Evolutionary conservation across 2,329 filamentous ascomycete species (phyloP).

Genomic region (Coniochaeta prunicola): DNA sequence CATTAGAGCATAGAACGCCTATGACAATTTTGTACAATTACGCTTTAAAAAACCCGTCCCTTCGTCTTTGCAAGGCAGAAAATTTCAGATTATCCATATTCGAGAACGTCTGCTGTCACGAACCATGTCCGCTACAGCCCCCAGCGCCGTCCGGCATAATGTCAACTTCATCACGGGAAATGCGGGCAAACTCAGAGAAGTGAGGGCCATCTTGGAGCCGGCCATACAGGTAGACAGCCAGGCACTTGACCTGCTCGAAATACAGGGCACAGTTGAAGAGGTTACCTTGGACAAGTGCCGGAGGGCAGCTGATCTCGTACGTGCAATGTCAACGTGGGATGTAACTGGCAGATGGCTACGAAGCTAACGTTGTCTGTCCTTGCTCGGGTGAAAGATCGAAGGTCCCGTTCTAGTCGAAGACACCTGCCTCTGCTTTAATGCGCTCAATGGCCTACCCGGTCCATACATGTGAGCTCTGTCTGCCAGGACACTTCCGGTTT

Average conservation of each 20-base stretch:
- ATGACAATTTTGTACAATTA: background rate
- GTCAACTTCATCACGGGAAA: constrained; percentile 97
- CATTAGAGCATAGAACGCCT: too few species aligned
- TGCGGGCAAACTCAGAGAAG: constrained; percentile 85
- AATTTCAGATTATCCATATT: background rate
- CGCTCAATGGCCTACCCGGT: constrained; percentile 83
- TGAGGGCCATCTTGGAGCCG: constrained; percentile 74
- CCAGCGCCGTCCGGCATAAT: constrained; percentile 19
- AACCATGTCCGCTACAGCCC: constrained; percentile 18
- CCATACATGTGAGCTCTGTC: constrained; percentile 75
- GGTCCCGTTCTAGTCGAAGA: constrained; percentile 94
- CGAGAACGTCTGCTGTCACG: constrained; percentile 31
- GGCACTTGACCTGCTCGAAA: constrained; percentile 74
- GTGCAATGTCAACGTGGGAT: constrained; percentile 13
- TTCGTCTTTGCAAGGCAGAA: background rate
- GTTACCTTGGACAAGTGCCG: constrained; percentile 84
- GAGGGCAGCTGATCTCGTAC: constrained; percentile 69
- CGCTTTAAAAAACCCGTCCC: background rate
- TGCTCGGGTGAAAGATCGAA: constrained; percentile 48
- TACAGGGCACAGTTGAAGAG: constrained; percentile 89
- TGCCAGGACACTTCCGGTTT: background rate
- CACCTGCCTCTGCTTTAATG: constrained; percentile 88
- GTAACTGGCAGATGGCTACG: background rate
- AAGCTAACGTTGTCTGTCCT: background rate
- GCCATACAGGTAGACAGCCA: constrained; percentile 68